Evolutionary conservation across 495 filamentous ascomycete genomes (phyloP).

Genomic region (Clavariopsis aquatica): DNA sequence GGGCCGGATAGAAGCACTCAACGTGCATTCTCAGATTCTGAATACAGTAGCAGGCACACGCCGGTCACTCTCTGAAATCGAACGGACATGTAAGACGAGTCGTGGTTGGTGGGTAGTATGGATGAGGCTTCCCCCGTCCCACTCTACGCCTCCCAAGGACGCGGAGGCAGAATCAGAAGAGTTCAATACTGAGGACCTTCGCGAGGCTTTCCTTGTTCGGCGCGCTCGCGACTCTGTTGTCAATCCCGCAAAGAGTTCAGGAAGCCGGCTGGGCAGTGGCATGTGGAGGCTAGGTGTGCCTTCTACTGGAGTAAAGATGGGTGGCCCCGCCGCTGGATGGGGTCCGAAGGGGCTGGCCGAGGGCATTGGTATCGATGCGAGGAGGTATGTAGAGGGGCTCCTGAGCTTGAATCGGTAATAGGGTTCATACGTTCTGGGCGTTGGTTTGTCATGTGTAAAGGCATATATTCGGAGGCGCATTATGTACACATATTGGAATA

Average conservation of each 20-base stretch:
- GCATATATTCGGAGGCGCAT: too few relatives aligned
- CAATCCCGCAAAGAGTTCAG: slow-evolving; percentile 43
- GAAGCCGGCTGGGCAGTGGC: slow-evolving; percentile 40
- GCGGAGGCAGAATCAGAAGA: slow-evolving; percentile 20
- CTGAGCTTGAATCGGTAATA: slow-evolving; percentile 69
- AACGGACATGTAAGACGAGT: slow-evolving; percentile 87
- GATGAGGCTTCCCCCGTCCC: slow-evolving; percentile 65
- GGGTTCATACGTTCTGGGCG: not conserved
- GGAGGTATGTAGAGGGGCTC: slow-evolving; percentile 80
- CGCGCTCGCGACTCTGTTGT: slow-evolving; percentile 67
- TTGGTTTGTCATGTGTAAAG: not conserved
- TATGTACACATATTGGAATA: too few relatives aligned
- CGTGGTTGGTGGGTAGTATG: slow-evolving; percentile 97
- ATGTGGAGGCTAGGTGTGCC: slow-evolving; percentile 45
- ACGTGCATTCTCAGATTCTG: slow-evolving; percentile 83
- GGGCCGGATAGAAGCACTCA: slow-evolving; percentile 87
- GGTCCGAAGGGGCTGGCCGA: slow-evolving; percentile 71
- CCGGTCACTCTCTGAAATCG: slow-evolving; percentile 57
- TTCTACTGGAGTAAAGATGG: slow-evolving; percentile 44
- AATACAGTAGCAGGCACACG: slow-evolving; percentile 69
- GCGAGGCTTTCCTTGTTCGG: slow-evolving; percentile 76
- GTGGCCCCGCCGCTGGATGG: slow-evolving; percentile 46
- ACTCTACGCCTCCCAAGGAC: slow-evolving; percentile 3
- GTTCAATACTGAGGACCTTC: slow-evolving; percentile 35
- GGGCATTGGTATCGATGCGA: slow-evolving; percentile 84